A percentile compares a stretch with the other conserved stretches of the same genome.
Evolutionary conservation across 1,284 basidiomycete species (phyloP).

Genomic region (Papiliotrema fonsecae): DNA sequence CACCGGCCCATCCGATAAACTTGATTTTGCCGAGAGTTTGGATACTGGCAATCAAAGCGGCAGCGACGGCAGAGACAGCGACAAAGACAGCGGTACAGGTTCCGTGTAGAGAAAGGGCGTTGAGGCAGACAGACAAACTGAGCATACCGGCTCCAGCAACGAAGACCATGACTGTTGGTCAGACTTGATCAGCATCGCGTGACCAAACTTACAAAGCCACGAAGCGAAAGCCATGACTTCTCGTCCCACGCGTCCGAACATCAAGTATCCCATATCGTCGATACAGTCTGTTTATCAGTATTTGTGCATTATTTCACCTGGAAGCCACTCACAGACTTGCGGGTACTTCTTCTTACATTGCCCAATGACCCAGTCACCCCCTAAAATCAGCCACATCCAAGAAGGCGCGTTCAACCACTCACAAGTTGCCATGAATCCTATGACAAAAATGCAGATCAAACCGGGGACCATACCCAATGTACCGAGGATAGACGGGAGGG

Average conservation of each 20-base stretch:
- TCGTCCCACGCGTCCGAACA: slow-evolving; percentile 29
- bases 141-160: slow-evolving; percentile 31
- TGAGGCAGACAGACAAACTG: slow-evolving; percentile 42
- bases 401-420: slow-evolving; percentile 4
- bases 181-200: not conserved
- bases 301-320: not conserved
- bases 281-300: not conserved
- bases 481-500: slow-evolving; percentile 27
- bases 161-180: slow-evolving; percentile 11
- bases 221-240: slow-evolving; percentile 26
- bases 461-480: slow-evolving; percentile 35
- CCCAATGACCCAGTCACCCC: slow-evolving; percentile 32
- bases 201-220: slow-evolving; percentile 29
- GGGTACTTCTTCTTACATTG: slow-evolving; percentile 34
- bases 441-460: slow-evolving; percentile 32
- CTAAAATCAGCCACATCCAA: slow-evolving; percentile 5
- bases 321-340: slow-evolving; percentile 17
- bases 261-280: slow-evolving; percentile 18
- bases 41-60: slow-evolving; percentile 33
- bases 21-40: slow-evolving; percentile 44
- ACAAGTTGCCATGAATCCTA: slow-evolving; percentile 41
- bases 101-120: slow-evolving; percentile 42
- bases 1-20: slow-evolving; percentile 41
- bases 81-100: slow-evolving; percentile 44
- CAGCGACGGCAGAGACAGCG: slow-evolving; percentile 32